Conservation (phyloP, 2,329 filamentous ascomycete species). For the Phyllosticta capitalensis region DNA sequence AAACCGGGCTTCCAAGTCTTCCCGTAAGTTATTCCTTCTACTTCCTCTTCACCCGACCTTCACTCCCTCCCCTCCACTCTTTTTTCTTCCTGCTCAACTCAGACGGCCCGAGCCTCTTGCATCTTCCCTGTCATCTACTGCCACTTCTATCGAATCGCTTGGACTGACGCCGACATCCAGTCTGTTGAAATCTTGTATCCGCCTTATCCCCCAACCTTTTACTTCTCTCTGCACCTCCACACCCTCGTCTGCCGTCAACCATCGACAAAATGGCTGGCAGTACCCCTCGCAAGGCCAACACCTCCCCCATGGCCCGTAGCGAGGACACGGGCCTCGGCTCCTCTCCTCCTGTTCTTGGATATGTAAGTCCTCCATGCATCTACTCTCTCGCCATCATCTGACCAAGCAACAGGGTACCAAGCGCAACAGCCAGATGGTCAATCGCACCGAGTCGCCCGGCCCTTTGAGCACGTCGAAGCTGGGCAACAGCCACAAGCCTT, state of each 20-base stretch:
- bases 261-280: constrained; percentile 31
- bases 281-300: constrained; percentile 28
- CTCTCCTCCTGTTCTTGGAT: constrained; percentile 24
- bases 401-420: constrained; percentile 24
- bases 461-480: constrained; percentile 29
- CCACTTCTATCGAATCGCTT: constrained; percentile 1
- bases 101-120: not conserved
- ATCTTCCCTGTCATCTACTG: constrained; percentile 10
- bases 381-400: constrained; percentile 14
- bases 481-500: constrained; percentile 17
- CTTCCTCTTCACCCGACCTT: constrained; percentile 8
- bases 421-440: constrained; percentile 16
- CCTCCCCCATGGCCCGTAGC: constrained; percentile 18
- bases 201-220: not conserved
- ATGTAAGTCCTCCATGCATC: constrained; percentile 20
- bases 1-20: not conserved
- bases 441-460: constrained; percentile 14
- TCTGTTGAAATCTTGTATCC: constrained; percentile 12
- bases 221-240: constrained; percentile 15
- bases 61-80: constrained; percentile 7
- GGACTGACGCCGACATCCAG: constrained; percentile 4
- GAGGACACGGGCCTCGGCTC: constrained; percentile 25
- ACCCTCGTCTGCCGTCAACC: constrained; percentile 21
- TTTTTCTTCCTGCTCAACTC: constrained; percentile 3
- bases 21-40: not conserved